Evolutionary conservation across 768 basidiomycete species (phyloP), one percentile per base, ranked within the genome.

Genomic region (Panus rudis): DNA sequence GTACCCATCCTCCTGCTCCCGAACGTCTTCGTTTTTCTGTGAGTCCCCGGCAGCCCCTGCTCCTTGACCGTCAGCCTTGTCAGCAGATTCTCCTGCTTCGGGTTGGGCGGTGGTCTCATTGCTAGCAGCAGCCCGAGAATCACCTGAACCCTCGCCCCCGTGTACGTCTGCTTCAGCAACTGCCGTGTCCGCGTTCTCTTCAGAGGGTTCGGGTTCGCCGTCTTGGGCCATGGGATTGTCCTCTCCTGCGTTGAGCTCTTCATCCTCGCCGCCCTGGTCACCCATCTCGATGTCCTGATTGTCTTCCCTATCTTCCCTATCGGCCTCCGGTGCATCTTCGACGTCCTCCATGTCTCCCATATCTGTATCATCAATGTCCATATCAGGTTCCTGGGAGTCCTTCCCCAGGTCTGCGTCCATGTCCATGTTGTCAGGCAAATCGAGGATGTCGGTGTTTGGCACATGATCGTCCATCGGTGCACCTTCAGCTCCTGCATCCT

Each of bases 391-490:
- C 4, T 58, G 53, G 37, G 47, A 48, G 19, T 38, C 54, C 30
- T 50, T 48, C n/a, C 48, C 58, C n/a, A n/a, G n/a, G n/a, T n/a
- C n/a, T 20, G 42, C 50, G 8, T 65, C 75, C 11, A 93, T 60
- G 41, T 90, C 68, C 64, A 94, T 70, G 49, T 91, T 81, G 25
- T 97, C 93, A 0, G 94, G 94, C 8, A 98, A 72, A 54, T 98
- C 86, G 33, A 98, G 73, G 4, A 79, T 81, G 40, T 94, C 73
- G 3, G 83, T 83, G 47, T 96, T 88, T 19, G 74, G 81, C 34
- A 91, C 63, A 46, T 79, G 70, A 16, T 91, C 78, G 44, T 93
- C 83, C 64, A 92, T 72, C 10, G 84, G 78, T 6, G 77, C 76
- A 11, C 81, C 86, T 35, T 70, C 71, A 2, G 66, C 68, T 42